A percentile compares a stretch with the other conserved stretches of the same genome.
Evolutionary conservation across 2,329 filamentous ascomycete species (phyloP).

Genomic region (Talaromyces sp.): DNA sequence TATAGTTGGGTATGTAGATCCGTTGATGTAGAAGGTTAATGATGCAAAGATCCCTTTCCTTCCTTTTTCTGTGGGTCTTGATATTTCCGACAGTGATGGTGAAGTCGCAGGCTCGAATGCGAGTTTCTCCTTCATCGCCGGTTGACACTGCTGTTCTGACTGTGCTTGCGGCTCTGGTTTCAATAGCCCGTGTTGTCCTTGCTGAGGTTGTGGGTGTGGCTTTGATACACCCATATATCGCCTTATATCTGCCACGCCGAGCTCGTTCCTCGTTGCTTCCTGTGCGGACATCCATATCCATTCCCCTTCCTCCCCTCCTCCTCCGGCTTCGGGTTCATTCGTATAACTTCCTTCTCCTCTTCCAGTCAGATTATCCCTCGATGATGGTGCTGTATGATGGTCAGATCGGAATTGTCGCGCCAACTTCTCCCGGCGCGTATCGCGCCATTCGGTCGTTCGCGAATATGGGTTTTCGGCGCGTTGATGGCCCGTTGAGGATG

Average conservation of each 20-base stretch:
- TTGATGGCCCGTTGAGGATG: slow-evolving; percentile 74
- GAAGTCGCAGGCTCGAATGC: neutral
- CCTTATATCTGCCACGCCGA: slow-evolving; percentile 42
- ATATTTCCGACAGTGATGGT: neutral
- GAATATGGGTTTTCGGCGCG: slow-evolving; percentile 65
- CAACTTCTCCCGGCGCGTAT: slow-evolving; percentile 66
- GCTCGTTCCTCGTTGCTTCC: slow-evolving; percentile 25
- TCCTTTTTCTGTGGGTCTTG: neutral
- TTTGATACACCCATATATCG: slow-evolving; percentile 48
- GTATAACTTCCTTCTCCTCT: slow-evolving; percentile 50
- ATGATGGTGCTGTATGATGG: slow-evolving; percentile 31
- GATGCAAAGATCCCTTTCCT: slow-evolving; percentile 61
- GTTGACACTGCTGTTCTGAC: neutral
- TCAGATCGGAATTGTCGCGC: slow-evolving; percentile 64
- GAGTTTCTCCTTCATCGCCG: neutral
- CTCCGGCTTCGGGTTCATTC: slow-evolving; percentile 13
- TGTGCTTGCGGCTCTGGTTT: neutral
- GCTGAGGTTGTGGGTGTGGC: neutral
- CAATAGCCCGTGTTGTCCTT: neutral
- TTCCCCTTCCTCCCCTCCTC: slow-evolving; percentile 51
- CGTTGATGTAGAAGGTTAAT: slow-evolving; percentile 79
- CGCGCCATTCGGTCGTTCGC: slow-evolving; percentile 66
- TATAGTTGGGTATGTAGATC: slow-evolving; percentile 74
- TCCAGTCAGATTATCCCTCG: neutral
- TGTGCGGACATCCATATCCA: slow-evolving; percentile 44